phyloP scores from a whole-genome alignment of 148 eudicot genomes.

The Fallopia convolvulus region DNA sequence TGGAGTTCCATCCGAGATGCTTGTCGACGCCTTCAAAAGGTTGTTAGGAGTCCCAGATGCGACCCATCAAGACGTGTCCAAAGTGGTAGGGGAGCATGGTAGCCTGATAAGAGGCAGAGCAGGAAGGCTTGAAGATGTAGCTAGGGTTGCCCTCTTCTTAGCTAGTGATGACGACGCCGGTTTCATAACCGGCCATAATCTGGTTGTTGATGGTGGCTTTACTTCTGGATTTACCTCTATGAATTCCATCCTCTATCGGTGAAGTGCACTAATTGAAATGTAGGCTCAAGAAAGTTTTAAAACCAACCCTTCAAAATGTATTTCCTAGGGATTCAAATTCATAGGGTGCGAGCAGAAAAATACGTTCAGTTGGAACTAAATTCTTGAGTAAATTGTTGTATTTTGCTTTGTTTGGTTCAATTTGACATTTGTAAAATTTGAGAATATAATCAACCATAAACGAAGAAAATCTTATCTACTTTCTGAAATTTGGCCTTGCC shows the following conservation, averaged over 20 bases:
- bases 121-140: constrained; percentile 38
- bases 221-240: constrained; percentile 35
- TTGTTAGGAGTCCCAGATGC: constrained; percentile 21
- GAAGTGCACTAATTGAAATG: not conserved
- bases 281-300: not conserved
- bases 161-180: constrained; percentile 59
- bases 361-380: no score
- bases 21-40: constrained; percentile 34
- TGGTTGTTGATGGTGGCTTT: constrained; percentile 67
- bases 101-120: constrained; percentile 45
- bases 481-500: no score
- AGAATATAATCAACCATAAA: no score
- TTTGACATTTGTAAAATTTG: no score
- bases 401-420: no score
- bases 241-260: constrained; percentile 25
- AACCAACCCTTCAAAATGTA: not conserved
- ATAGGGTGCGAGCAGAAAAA: no score
- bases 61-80: constrained; percentile 35
- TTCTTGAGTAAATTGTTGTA: no score
- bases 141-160: constrained; percentile 46
- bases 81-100: constrained; percentile 37
- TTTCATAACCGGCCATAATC: constrained; percentile 62
- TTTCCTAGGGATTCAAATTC: no score
- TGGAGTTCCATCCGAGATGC: constrained; percentile 77
- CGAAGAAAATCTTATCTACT: no score